Evolutionary conservation across 192 early-diverging fungal species (phyloP).

Genomic region (Chytriomyces confervae): DNA sequence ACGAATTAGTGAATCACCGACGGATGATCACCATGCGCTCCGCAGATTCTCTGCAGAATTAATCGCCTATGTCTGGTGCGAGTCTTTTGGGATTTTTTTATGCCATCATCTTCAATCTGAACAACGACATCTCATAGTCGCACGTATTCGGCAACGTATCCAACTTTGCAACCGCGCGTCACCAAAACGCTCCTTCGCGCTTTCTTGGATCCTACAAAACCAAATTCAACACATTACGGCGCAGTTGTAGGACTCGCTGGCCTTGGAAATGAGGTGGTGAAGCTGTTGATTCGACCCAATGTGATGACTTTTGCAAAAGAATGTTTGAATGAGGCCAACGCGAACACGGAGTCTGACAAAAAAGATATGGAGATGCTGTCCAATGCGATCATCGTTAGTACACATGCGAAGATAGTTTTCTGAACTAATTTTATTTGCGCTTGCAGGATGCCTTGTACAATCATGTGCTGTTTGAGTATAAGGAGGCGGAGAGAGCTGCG

Average conservation of each 20-base stretch:
- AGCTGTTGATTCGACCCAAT: slow-evolving; percentile 61
- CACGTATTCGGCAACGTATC: slow-evolving; percentile 81
- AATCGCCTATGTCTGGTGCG: slow-evolving; percentile 69
- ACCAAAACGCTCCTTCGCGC: slow-evolving; percentile 88
- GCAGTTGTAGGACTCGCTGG: slow-evolving; percentile 78
- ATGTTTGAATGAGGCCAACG: neutral
- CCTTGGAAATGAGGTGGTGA: slow-evolving; percentile 80
- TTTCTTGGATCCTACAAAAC: slow-evolving; percentile 85
- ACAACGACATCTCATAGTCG: neutral
- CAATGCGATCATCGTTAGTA: neutral
- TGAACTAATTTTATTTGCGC: neutral
- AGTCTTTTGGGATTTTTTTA: neutral
- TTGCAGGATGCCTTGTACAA: slow-evolving; percentile 19
- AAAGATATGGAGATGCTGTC: slow-evolving; percentile 3
- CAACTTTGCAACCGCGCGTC: slow-evolving; percentile 85
- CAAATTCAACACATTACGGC: slow-evolving; percentile 86
- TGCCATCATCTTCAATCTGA: neutral
- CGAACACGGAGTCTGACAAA: neutral
- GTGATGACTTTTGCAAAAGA: slow-evolving; percentile 40
- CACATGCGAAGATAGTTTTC: neutral
- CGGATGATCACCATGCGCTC: slow-evolving; percentile 84
- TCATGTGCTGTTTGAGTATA: slow-evolving; percentile 13
- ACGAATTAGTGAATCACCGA: slow-evolving; percentile 69
- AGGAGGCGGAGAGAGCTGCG: slow-evolving; percentile 4
- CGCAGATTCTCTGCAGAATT: slow-evolving; percentile 79